These are phyloP conservation scores for Aspergillus brasiliensis DNA, from an alignment of 2,329 filamentous ascomycete species.

Conservation along the genomic window DNA sequence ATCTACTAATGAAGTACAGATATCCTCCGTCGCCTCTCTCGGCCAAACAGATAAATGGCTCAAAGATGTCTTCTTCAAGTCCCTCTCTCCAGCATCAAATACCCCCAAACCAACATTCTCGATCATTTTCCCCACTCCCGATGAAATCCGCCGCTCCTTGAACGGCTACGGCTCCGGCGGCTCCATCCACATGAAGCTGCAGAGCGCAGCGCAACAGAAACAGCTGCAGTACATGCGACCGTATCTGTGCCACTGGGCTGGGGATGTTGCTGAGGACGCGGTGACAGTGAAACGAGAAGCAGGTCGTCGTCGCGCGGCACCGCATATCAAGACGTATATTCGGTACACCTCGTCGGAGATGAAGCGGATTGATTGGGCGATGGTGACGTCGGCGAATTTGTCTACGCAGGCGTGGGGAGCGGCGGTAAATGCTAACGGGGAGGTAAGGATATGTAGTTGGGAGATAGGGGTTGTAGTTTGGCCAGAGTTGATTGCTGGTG, in stretches of 20 bases:
- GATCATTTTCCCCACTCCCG: conserved; percentile 77
- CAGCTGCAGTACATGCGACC: conserved; percentile 74
- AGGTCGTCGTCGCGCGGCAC: conserved; percentile 70
- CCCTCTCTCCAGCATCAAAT: conserved; percentile 33
- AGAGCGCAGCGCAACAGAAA: conserved; percentile 69
- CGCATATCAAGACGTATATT: conserved; percentile 89
- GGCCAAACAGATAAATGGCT: conserved; percentile 73
- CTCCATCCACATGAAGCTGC: conserved; percentile 80
- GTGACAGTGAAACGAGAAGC: conserved; percentile 45
- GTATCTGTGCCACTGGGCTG: conserved; percentile 74
- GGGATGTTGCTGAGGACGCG: conserved; percentile 45
- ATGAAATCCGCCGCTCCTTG: conserved; percentile 74
- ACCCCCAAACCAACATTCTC: conserved; percentile 53
- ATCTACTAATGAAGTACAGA: conserved; percentile 49
- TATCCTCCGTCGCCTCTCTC: conserved; percentile 82
- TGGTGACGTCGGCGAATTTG: conserved; percentile 87
- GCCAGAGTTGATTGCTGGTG: conserved; percentile 59
- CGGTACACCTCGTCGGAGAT: conserved; percentile 53
- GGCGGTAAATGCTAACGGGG: conserved; percentile 55
- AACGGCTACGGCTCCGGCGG: conserved; percentile 76
- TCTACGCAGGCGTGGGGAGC: conserved; percentile 90
- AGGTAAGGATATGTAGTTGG: conserved; percentile 75
- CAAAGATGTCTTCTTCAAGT: conserved; percentile 61
- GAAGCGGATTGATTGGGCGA: conserved; percentile 73
- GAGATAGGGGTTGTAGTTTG: conserved; percentile 83